Percentiles rank a stretch among this genome's conserved stretches.
Evolutionary conservation across 2,329 filamentous ascomycete genomes (phyloP).

Genomic region (Eutypella sp.): DNA sequence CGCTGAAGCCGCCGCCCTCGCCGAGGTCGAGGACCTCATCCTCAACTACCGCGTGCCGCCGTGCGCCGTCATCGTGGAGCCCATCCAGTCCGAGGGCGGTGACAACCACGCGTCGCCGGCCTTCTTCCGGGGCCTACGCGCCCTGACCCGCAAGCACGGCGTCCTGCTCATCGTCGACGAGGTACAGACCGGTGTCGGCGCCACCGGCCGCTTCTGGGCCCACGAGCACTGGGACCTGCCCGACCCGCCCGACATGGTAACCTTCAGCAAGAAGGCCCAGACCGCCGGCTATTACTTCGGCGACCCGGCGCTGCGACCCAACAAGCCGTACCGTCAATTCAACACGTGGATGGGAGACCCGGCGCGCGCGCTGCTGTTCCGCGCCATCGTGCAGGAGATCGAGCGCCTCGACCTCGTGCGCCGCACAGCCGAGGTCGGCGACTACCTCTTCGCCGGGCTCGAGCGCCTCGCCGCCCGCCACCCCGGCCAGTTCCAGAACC

Average conservation of each 20-base stretch:
- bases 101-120: slow-evolving; percentile 87
- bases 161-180: slow-evolving; percentile 89
- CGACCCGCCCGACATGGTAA: slow-evolving; percentile 84
- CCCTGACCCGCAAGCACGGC: slow-evolving; percentile 69
- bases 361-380: slow-evolving; percentile 77
- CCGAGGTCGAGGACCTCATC: slow-evolving; percentile 79
- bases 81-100: slow-evolving; percentile 88
- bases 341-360: slow-evolving; percentile 98
- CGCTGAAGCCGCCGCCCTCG: slow-evolving; percentile 75
- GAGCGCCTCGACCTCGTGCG: slow-evolving; percentile 70
- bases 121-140: slow-evolving; percentile 82
- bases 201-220: slow-evolving; percentile 93
- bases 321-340: slow-evolving; percentile 93
- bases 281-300: slow-evolving; percentile 90
- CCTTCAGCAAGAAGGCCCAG: slow-evolving; percentile 93
- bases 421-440: slow-evolving; percentile 71
- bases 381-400: slow-evolving; percentile 78
- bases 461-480: slow-evolving; percentile 63
- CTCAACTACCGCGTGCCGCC: slow-evolving; percentile 73
- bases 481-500: slow-evolving; percentile 73
- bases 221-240: slow-evolving; percentile 89
- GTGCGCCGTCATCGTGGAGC: slow-evolving; percentile 79
- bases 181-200: slow-evolving; percentile 88
- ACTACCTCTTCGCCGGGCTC: slow-evolving; percentile 71
- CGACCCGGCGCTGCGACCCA: slow-evolving; percentile 73